phyloP scores from a whole-genome alignment of 1,284 basidiomycete species.

The Naganishia liquefaciens region DNA sequence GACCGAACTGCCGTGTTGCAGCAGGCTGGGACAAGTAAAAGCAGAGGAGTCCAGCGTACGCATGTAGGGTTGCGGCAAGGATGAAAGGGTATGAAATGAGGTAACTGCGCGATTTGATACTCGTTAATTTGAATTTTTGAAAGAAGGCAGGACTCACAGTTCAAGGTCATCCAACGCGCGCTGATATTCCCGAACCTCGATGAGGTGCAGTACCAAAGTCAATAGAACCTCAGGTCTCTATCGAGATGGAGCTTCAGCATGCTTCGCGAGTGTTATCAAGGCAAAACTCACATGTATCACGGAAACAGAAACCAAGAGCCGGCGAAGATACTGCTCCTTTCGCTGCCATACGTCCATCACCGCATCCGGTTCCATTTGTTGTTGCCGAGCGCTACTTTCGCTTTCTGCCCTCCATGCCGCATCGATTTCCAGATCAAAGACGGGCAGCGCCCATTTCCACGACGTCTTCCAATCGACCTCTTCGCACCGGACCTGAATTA shows the following conservation, averaged over 20 bases:
- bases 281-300: conserved; percentile 63
- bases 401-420: conserved; percentile 5
- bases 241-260: not conserved
- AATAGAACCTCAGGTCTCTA: conserved; percentile 73
- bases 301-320: conserved; percentile 64
- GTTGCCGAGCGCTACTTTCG: conserved; percentile 10
- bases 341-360: conserved; percentile 30
- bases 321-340: conserved; percentile 41
- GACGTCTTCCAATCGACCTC: conserved; percentile 74
- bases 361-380: conserved; percentile 13
- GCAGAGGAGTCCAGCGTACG: conserved; percentile 75
- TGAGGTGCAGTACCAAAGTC: conserved; percentile 70
- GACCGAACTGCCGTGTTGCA: conserved; percentile 27
- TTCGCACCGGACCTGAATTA: conserved; percentile 63
- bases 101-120: conserved; percentile 62
- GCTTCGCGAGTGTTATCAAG: not conserved
- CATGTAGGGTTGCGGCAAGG: conserved; percentile 72
- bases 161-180: conserved; percentile 81
- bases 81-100: conserved; percentile 80
- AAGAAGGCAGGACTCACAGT: conserved; percentile 70
- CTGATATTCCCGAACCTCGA: conserved; percentile 61
- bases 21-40: conserved; percentile 57
- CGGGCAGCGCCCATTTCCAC: conserved; percentile 70
- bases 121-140: conserved; percentile 25
- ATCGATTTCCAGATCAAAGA: conserved; percentile 56